phyloP scores from a whole-genome alignment of 192 early-diverging fungal genomes.

The Funneliformis geosporum region DNA sequence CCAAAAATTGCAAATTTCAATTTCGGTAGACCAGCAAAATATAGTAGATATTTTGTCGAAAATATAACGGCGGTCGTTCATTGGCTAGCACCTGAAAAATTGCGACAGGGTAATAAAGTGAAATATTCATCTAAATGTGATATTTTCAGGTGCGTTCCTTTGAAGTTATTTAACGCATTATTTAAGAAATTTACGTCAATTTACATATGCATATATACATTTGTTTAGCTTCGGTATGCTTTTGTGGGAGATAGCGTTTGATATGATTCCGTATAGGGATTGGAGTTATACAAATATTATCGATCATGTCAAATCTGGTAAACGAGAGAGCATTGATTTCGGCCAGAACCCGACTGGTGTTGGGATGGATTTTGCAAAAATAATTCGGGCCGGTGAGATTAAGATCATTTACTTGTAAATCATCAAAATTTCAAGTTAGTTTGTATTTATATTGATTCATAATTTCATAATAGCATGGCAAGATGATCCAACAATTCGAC shows the following conservation, averaged over 20 bases:
- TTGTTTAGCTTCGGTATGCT: slow-evolving; percentile 24
- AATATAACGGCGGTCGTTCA: slow-evolving; percentile 12
- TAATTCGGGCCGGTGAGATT: slow-evolving; percentile 4
- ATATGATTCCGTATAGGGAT: slow-evolving; percentile 17
- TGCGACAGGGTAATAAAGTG: neutral
- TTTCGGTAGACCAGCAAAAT: slow-evolving; percentile 5
- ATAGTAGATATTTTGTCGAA: slow-evolving; percentile 15
- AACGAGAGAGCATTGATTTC: slow-evolving; percentile 5
- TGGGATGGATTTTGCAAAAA: neutral
- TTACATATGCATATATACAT: no score
- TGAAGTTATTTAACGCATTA: neutral
- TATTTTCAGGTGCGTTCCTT: slow-evolving; percentile 15
- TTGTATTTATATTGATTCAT: neutral
- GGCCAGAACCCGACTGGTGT: neutral
- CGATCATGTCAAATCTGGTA: slow-evolving; percentile 16
- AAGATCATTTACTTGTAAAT: neutral
- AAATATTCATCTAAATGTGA: slow-evolving; percentile 24
- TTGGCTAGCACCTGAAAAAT: slow-evolving; percentile 27
- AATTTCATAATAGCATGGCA: neutral
- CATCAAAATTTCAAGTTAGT: neutral
- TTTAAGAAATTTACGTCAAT: neutral
- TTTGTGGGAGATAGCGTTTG: slow-evolving; percentile 13
- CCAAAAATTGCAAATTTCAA: slow-evolving; percentile 24
- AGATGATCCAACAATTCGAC: slow-evolving; percentile 3
- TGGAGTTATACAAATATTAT: slow-evolving; percentile 21